phyloP scores from a whole-genome alignment of 768 basidiomycete species.

The Ephemerocybe angulata region DNA sequence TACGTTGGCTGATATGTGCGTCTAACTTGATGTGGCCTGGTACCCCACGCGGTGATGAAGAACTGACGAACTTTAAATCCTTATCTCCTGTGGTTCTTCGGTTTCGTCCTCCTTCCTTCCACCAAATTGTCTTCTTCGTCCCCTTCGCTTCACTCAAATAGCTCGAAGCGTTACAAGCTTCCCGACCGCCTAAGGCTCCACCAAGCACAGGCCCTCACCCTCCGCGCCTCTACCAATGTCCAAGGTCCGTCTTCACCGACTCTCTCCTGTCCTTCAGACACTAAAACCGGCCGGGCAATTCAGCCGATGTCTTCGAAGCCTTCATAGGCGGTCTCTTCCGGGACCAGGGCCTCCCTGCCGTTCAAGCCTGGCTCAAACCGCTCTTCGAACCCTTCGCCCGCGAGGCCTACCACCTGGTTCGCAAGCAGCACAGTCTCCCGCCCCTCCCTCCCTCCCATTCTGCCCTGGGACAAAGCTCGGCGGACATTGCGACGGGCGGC shows the following conservation, averaged over 20 bases:
- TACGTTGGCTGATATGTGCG: constrained; percentile 69
- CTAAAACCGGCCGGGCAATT: no score
- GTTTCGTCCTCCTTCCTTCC: constrained; percentile 6
- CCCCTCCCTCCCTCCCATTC: constrained; percentile 31
- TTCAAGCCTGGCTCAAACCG: constrained; percentile 54
- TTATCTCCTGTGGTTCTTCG: no score
- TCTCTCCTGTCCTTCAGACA: neutral
- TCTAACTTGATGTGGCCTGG: no score
- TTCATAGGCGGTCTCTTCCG: constrained; percentile 76
- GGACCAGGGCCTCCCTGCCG: constrained; percentile 60
- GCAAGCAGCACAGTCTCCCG: constrained; percentile 64
- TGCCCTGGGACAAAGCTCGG: constrained; percentile 16
- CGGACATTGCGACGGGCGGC: constrained; percentile 13
- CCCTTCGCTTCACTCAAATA: constrained; percentile 22
- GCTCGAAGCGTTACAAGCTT: constrained; percentile 63
- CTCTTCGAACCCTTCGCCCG: constrained; percentile 63
- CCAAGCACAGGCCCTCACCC: constrained; percentile 66
- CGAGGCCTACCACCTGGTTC: constrained; percentile 60
- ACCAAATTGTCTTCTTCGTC: neutral
- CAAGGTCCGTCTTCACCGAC: constrained; percentile 50
- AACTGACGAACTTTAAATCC: no score
- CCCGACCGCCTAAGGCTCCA: constrained; percentile 62
- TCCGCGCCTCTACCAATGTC: constrained; percentile 64
- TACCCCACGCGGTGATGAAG: no score
- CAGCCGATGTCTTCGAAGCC: constrained; percentile 82